A percentile compares a stretch with the other conserved stretches of the same genome.
phyloP scores from a whole-genome alignment of 75 land plant genomes.

The Pinus tabuliformis region DNA sequence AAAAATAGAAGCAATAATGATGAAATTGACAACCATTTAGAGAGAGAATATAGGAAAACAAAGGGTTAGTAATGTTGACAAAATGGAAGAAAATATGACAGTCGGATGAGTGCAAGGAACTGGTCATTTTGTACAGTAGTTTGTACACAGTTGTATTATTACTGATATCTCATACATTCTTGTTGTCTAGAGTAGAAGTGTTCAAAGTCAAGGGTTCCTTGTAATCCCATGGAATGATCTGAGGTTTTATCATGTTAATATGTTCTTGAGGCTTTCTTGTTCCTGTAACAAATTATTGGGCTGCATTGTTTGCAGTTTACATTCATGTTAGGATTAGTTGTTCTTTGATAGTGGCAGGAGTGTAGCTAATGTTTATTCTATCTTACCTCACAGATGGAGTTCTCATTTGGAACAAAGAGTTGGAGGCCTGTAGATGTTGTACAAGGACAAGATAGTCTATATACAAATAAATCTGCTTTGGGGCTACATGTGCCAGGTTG shows the following conservation, averaged over 20 bases:
- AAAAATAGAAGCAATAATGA: too few species aligned
- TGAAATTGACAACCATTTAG: too few species aligned
- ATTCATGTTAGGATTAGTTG: neutral
- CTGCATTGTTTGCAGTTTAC: slow-evolving; percentile 3
- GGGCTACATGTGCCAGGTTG: slow-evolving; percentile 95
- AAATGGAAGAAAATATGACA: too few species aligned
- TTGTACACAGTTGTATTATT: too few species aligned
- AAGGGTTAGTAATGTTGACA: too few species aligned
- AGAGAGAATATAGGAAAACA: too few species aligned
- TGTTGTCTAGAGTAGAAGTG: too few species aligned
- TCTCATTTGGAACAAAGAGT: slow-evolving; percentile 72
- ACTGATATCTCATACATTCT: too few species aligned
- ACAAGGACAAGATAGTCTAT: slow-evolving; percentile 7
- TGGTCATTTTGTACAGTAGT: too few species aligned
- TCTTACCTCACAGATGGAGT: slow-evolving; percentile 82
- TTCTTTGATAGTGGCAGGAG: neutral
- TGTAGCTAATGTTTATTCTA: slow-evolving; percentile 3
- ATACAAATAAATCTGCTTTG: slow-evolving; percentile 46
- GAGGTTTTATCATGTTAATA: neutral
- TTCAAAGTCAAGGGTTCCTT: too few species aligned
- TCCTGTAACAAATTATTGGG: neutral
- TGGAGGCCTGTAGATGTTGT: slow-evolving; percentile 50
- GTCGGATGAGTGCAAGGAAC: too few species aligned
- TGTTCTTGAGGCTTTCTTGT: neutral
- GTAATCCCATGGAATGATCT: too few species aligned